These are phyloP conservation scores for Lathyrus tuberosus DNA, from an alignment of 306 rosid genomes.

Conservation along the genomic window DNA sequence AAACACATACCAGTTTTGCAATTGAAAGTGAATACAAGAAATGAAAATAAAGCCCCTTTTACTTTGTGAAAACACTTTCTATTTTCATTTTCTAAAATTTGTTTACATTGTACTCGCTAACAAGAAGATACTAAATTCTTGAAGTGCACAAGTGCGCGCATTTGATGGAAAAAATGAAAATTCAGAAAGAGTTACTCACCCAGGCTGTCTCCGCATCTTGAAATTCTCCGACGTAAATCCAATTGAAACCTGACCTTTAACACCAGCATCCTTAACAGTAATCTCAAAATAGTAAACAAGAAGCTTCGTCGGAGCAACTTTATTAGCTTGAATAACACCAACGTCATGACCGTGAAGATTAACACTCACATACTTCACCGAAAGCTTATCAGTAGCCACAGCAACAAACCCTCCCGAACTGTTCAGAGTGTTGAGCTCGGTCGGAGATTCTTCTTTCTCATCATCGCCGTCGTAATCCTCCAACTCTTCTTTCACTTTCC, in stretches of 20 bases:
- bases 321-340: conserved; percentile 87
- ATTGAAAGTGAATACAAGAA: neutral
- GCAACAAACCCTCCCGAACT: conserved; percentile 93
- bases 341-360: conserved; percentile 94
- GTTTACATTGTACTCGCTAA: no score
- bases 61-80: neutral
- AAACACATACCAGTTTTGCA: neutral
- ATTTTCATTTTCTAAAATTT: no score
- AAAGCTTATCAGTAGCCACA: conserved; percentile 82
- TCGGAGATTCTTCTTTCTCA: conserved; percentile 72
- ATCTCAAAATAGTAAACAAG: conserved; percentile 90
- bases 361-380: conserved; percentile 70
- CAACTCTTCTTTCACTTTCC: conserved; percentile 41
- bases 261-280: conserved; percentile 84
- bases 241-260: conserved; percentile 82
- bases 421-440: conserved; percentile 85
- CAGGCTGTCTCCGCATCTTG: conserved; percentile 98
- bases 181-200: conserved; percentile 64
- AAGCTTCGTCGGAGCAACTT: conserved; percentile 77
- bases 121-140: no score
- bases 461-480: conserved; percentile 44
- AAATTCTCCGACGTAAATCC: conserved; percentile 88
- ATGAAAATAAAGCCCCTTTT: neutral
- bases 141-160: no score
- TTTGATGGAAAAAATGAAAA: neutral